These are phyloP conservation scores for Hippophae rhamnoides DNA, from an alignment of 306 rosid genomes.

Conservation along the genomic window DNA sequence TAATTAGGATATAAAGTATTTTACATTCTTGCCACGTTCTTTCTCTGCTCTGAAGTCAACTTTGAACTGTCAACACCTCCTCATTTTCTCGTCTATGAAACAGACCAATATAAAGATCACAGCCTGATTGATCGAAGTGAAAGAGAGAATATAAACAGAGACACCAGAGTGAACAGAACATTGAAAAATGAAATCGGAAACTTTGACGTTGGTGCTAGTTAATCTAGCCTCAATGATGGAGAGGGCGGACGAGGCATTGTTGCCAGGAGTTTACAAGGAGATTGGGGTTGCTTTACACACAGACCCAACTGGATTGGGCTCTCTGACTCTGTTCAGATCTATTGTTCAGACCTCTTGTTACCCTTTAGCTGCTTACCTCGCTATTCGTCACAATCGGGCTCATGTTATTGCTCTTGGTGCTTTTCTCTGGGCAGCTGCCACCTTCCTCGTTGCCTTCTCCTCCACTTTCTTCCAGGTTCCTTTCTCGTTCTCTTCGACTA, in stretches of 20 bases:
- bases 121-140: not conserved
- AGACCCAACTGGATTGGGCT: slow-evolving; percentile 73
- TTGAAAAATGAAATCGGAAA: slow-evolving; percentile 44
- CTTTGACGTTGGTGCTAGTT: slow-evolving; percentile 48
- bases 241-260: slow-evolving; percentile 62
- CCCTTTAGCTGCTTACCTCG: slow-evolving; percentile 65
- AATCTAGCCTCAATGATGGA: slow-evolving; percentile 67
- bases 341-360: slow-evolving; percentile 62
- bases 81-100: no score
- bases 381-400: slow-evolving; percentile 62
- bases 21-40: not conserved
- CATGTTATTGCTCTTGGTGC: slow-evolving; percentile 65
- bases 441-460: slow-evolving; percentile 57
- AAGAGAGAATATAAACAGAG: not conserved
- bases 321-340: slow-evolving; percentile 70
- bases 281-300: slow-evolving; percentile 58
- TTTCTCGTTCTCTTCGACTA: not conserved
- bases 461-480: slow-evolving; percentile 57
- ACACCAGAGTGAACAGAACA: not conserved
- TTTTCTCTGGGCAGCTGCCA: slow-evolving; percentile 67
- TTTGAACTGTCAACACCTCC: not conserved
- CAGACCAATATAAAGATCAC: not conserved
- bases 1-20: no score
- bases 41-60: not conserved
- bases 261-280: slow-evolving; percentile 77